Percentiles rank a stretch among this genome's conserved stretches.
phyloP scores from a whole-genome alignment of 129 eudicot species.

The Arctium lappa region DNA sequence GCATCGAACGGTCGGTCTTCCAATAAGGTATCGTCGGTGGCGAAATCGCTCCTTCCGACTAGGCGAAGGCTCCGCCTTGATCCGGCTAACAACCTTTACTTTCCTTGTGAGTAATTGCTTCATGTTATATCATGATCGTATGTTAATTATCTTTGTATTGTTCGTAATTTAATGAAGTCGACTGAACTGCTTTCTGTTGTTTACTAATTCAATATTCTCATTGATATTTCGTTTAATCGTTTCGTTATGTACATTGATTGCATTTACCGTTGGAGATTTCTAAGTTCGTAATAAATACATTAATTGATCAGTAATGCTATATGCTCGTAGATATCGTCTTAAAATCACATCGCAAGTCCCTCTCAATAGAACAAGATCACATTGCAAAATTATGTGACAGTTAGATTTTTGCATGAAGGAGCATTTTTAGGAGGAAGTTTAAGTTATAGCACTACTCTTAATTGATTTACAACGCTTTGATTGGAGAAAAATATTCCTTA shows the following conservation, averaged over 20 bases:
- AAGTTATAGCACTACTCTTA: background rate
- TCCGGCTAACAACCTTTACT: constrained; percentile 73
- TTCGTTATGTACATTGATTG: background rate
- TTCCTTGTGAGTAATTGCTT: constrained; percentile 59
- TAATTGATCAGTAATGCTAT: background rate
- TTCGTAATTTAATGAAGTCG: background rate
- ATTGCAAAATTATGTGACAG: background rate
- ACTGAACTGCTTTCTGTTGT: background rate
- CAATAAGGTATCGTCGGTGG: constrained; percentile 47
- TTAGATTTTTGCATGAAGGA: background rate
- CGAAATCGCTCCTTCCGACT: constrained; percentile 63
- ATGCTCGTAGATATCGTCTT: background rate
- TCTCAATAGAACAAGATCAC: background rate
- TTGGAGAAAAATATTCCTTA: background rate
- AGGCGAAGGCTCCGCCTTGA: constrained; percentile 78
- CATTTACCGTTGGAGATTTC: background rate
- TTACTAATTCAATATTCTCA: background rate
- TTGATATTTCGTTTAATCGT: background rate
- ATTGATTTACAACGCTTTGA: background rate
- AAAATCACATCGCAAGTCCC: background rate
- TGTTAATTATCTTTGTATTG: background rate
- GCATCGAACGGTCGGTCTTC: constrained; percentile 24
- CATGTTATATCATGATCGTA: constrained; percentile 1
- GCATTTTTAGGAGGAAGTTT: background rate
- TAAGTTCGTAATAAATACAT: background rate